Base-by-base conservation (phyloP, 306 rosid species). In the Herpetospermum pedunculosum region DNA sequence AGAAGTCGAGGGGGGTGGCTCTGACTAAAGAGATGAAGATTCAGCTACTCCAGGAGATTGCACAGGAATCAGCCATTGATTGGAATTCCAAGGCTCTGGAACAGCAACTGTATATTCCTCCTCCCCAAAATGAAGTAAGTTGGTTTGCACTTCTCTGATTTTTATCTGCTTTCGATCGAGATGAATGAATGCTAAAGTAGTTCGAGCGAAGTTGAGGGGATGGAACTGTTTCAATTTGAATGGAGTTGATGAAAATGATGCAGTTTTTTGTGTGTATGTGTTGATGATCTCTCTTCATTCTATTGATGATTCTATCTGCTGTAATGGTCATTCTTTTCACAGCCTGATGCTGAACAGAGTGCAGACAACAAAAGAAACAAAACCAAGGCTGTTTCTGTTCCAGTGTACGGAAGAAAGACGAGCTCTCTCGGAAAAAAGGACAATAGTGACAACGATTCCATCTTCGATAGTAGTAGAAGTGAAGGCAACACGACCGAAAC, bases 11-110 rank as follows among this genome's bases (percentile, higher is more conserved):
- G 79, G 3, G 70, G 72, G 76, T 48, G 32, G 70, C 83, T 21
- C 82, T 83, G 19, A 46, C 92, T 1, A 87, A 78, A 68, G 96
- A 89, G 76, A 81, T 67, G 85, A 91, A 85, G 89, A 81, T 89
- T 72, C 86, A 72, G 75, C 48, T 88, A 14, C 62, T 91, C 81
- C 74, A 89, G 48, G 90, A 91, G 40, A 80, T 94, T 70, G 92
- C 96, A 11, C 78, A 76, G 50, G 97, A 91, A 34, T 80, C 78
- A 34, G 85, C 89, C 62, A 77, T 94, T 47, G 77, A 79, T 25
- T 94, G 97, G 99, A 80, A 89, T 74, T 81, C 84, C 53, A 85
- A 80, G 75, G 81, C 87, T 77, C 49, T 89, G 76, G 91, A 84
- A 64, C 83, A 85, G 47, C 75, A 54, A 46, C 81, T 85, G 57